These are phyloP conservation scores for Thelephora ganbajun DNA, from an alignment of 768 basidiomycete species.

Conservation along the genomic window DNA sequence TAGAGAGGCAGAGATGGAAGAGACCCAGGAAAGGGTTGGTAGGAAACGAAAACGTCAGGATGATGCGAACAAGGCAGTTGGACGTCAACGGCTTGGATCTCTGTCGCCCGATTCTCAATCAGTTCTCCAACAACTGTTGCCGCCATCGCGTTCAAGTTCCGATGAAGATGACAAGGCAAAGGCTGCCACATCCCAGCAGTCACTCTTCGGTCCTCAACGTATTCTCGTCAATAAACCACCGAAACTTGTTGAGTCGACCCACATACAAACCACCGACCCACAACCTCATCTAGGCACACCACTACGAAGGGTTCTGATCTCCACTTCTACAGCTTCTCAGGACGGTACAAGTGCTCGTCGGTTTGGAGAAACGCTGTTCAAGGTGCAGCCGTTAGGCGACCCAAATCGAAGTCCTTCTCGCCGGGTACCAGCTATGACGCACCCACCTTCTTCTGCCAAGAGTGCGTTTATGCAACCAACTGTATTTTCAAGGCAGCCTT, in stretches of 20 bases:
- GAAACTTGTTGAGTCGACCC: slow-evolving; percentile 18
- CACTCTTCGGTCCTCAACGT: slow-evolving; percentile 1
- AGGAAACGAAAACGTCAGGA: slow-evolving; percentile 5
- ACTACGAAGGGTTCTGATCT: slow-evolving; percentile 48
- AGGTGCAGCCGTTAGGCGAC: slow-evolving; percentile 23
- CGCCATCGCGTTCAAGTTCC: slow-evolving; percentile 1
- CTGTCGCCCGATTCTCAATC: slow-evolving; percentile 45
- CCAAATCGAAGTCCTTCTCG: slow-evolving; percentile 23
- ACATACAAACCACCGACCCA: slow-evolving; percentile 18
- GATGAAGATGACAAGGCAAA: not conserved
- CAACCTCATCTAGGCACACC: slow-evolving; percentile 31
- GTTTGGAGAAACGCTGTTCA: slow-evolving; percentile 26
- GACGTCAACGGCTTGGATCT: slow-evolving; percentile 23
- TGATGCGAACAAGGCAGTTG: not conserved
- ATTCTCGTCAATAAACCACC: slow-evolving; percentile 10
- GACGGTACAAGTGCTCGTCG: slow-evolving; percentile 27
- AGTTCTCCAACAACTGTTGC: slow-evolving; percentile 25
- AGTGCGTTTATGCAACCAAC: not conserved
- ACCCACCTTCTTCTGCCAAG: not conserved
- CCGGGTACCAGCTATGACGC: slow-evolving; percentile 18
- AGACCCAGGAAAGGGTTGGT: slow-evolving; percentile 2
- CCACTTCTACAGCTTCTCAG: slow-evolving; percentile 19
- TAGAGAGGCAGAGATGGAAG: not conserved
- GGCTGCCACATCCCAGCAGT: not conserved
- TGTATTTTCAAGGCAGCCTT: not conserved